Conservation (phyloP, 2,329 filamentous ascomycete species). For the Pseudogymnoascus sp. region DNA sequence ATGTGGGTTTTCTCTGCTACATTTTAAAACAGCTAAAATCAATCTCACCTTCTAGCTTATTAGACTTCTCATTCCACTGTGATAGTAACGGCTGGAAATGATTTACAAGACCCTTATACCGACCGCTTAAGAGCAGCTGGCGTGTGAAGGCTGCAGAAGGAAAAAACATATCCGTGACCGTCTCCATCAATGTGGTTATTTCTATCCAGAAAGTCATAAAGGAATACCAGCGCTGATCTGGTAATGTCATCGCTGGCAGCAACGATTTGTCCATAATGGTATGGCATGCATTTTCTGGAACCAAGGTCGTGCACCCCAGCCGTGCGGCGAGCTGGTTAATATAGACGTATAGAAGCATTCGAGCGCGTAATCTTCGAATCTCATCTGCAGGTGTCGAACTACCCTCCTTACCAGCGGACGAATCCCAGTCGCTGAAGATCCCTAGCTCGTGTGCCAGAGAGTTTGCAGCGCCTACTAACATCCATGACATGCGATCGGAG, state of each 20-base stretch:
- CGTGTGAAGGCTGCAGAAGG: conserved; percentile 34
- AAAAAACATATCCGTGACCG: conserved; percentile 45
- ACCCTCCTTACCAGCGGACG: conserved; percentile 17
- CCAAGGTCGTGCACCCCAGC: conserved; percentile 42
- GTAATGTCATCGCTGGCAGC: conserved; percentile 10
- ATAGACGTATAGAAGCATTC: conserved; percentile 37
- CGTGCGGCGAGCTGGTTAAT: conserved; percentile 43
- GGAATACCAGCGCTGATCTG: conserved; percentile 39
- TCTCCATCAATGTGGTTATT: conserved; percentile 38
- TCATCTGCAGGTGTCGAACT: conserved; percentile 18
- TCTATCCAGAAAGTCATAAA: conserved; percentile 45
- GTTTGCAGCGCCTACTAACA: conserved; percentile 44
- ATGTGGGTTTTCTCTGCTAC: neutral
- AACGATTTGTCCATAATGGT: conserved; percentile 32
- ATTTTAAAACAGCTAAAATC: neutral
- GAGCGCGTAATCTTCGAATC: conserved; percentile 28
- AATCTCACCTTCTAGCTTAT: conserved; percentile 11
- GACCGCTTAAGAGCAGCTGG: conserved; percentile 36
- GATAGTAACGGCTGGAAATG: conserved; percentile 35
- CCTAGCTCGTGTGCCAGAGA: conserved; percentile 44
- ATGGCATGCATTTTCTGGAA: conserved; percentile 36
- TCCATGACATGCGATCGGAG: conserved; percentile 53
- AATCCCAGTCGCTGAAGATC: conserved; percentile 37
- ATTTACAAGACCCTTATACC: conserved; percentile 41
- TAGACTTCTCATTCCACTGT: conserved; percentile 31